phyloP scores from a whole-genome alignment of 1,284 basidiomycete species.

The Malassezia cuniculi region DNA sequence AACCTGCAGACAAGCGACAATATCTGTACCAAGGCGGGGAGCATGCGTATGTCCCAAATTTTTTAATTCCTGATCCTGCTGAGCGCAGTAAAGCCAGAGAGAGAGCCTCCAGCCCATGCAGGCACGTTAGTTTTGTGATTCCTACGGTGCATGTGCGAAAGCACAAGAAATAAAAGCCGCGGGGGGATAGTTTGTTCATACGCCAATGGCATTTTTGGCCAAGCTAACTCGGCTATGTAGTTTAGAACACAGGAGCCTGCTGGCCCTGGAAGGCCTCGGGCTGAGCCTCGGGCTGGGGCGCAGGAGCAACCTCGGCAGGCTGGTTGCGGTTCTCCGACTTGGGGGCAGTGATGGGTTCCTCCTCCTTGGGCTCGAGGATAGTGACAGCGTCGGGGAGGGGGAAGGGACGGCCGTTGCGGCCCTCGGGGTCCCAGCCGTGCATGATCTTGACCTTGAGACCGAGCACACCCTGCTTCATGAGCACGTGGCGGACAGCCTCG shows the following conservation, averaged over 20 bases:
- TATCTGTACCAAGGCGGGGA: too few relatives aligned
- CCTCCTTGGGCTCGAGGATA: constrained; percentile 67
- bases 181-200: constrained; percentile 4
- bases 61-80: too few relatives aligned
- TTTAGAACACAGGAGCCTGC: constrained; percentile 28
- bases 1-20: too few relatives aligned
- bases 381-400: constrained; percentile 91
- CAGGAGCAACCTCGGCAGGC: constrained; percentile 22
- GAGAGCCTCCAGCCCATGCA: too few relatives aligned
- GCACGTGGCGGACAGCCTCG: constrained; percentile 93
- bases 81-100: too few relatives aligned
- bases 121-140: too few relatives aligned
- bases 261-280: constrained; percentile 2
- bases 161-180: too few relatives aligned
- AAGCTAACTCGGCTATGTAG: constrained; percentile 1
- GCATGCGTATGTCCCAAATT: too few relatives aligned
- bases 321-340: constrained; percentile 40
- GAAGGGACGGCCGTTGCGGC: constrained; percentile 67
- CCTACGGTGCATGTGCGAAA: too few relatives aligned
- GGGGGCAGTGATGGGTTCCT: constrained; percentile 47
- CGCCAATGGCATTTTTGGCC: too few relatives aligned
- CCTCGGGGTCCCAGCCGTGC: constrained; percentile 79
- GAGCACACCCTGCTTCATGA: constrained; percentile 96
- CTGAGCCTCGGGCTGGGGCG: background rate
- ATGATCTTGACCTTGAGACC: constrained; percentile 99